Conservation (phyloP, 768 basidiomycete genomes). For the Tricholoma saponaceum region DNA sequence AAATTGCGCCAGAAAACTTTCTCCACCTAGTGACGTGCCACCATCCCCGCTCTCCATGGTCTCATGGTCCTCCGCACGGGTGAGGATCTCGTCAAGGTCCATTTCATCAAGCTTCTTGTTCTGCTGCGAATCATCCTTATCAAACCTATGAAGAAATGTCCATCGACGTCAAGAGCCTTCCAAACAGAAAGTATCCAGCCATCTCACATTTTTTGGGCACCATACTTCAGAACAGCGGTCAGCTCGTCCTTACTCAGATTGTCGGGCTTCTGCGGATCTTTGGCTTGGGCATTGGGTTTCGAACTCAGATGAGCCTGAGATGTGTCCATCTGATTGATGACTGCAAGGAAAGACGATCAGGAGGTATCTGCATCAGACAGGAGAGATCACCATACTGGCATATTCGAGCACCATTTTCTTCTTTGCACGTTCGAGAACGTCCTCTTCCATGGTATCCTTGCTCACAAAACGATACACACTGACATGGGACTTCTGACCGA, state of each 20-base stretch:
- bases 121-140: conserved; percentile 91
- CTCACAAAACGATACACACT: conserved; percentile 98
- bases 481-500: conserved; percentile 98
- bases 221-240: conserved; percentile 96
- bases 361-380: background rate
- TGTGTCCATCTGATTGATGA: conserved; percentile 99
- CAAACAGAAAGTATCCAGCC: conserved; percentile 2
- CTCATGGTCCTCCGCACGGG: conserved; percentile 95
- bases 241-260: conserved; percentile 95
- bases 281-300: conserved; percentile 55
- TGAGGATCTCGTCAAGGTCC: conserved; percentile 98
- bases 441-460: conserved; percentile 99
- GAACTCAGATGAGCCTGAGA: conserved; percentile 93
- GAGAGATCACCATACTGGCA: conserved; percentile 70
- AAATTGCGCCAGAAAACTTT: conserved; percentile 93
- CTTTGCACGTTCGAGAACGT: conserved; percentile 95
- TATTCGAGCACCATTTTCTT: conserved; percentile 99
- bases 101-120: conserved; percentile 97
- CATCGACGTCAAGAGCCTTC: background rate
- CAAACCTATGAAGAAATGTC: conserved; percentile 61
- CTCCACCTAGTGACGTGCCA: conserved; percentile 94
- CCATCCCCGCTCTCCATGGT: conserved; percentile 82
- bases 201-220: conserved; percentile 92
- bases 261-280: conserved; percentile 71
- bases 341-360: conserved; percentile 35